Base-by-base conservation (phyloP, 306 rosid species). In the Rosa lucieae region DNA sequence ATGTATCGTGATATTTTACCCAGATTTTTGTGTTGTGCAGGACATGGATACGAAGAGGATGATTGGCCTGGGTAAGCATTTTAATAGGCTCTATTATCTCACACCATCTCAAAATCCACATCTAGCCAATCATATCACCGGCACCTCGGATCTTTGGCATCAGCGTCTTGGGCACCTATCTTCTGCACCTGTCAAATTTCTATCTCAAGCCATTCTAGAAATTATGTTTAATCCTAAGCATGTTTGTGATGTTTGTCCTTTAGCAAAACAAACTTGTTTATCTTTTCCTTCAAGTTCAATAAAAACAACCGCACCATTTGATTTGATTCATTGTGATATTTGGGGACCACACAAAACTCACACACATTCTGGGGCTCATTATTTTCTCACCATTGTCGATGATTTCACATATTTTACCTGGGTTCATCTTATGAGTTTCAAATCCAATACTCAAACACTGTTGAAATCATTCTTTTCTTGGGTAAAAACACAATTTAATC, bases 1-100 rank as follows among this genome's bases (percentile, higher is more conserved):
- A 1, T 79, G 73, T 23, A 8, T 3, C 6, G 63, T 79, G 29
- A 79, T 23, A 2, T 72, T 79, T 66, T 29, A 48, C 29, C 20
- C 42, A 11, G 20, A 62, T 32, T 62, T 49, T 11, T 79, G 73
- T 63, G 67, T 63, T 23, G 17, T 79, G 53, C 66, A 72, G 21
- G 78, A 79, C 53, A 10, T 49, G 17, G 44, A n/a, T 48, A 48
- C 67, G 43, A 62, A 10, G 78, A 79, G 35, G 83, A 39, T 15
- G 26, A 79, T 79, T 79, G 55, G 74, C 11, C 26, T 35, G 67
- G 67, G 56, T 37, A 77, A 15, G 49, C 73, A 77, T 8, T 3
- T 3, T 49, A 66, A 49, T 15, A 39, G 62, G 3, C 23, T 66
- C 3, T 76, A 76, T 48, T 65, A 6, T 58, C 61, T 76, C 62